phyloP scores from a whole-genome alignment of 108 stramenopile species.

The Craspedostauros australis region DNA sequence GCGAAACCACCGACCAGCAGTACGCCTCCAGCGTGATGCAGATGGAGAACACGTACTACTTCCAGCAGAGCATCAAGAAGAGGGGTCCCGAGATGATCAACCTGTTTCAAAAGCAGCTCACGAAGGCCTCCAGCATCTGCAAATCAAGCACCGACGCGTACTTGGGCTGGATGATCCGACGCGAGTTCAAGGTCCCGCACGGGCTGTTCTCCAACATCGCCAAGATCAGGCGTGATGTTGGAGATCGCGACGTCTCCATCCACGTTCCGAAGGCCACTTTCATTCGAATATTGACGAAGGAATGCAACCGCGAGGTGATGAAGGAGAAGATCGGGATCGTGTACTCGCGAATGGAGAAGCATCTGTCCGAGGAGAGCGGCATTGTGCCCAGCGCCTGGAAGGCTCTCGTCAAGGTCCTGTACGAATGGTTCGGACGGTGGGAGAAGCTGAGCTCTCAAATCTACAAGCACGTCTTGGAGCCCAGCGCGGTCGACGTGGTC shows the following conservation, averaged over 20 bases:
- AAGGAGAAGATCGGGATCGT: constrained; percentile 81
- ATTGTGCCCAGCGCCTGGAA: constrained; percentile 88
- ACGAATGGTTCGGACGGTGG: constrained; percentile 90
- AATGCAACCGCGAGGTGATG: constrained; percentile 76
- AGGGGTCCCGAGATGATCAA: constrained; percentile 52
- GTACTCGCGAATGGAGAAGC: constrained; percentile 86
- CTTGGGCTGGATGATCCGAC: constrained; percentile 87
- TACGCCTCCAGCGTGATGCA: constrained; percentile 83
- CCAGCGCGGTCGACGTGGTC: constrained; percentile 79
- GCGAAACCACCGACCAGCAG: constrained; percentile 81
- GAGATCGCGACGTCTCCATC: constrained; percentile 75
- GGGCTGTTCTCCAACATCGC: constrained; percentile 81
- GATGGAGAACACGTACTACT: constrained; percentile 88
- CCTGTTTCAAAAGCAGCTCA: constrained; percentile 77
- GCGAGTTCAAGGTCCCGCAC: constrained; percentile 84
- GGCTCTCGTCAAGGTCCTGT: constrained; percentile 82
- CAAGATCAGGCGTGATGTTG: constrained; percentile 73
- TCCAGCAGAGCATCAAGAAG: constrained; percentile 75
- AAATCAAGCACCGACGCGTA: constrained; percentile 88
- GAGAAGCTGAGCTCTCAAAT: constrained; percentile 80
- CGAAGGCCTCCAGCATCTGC: constrained; percentile 71
- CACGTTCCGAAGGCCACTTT: constrained; percentile 81
- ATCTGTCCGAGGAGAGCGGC: constrained; percentile 75
- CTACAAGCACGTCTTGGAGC: constrained; percentile 78
- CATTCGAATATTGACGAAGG: constrained; percentile 72